Base-by-base conservation (phyloP, 441 rosid genomes). In the Omphalea diandra region DNA sequence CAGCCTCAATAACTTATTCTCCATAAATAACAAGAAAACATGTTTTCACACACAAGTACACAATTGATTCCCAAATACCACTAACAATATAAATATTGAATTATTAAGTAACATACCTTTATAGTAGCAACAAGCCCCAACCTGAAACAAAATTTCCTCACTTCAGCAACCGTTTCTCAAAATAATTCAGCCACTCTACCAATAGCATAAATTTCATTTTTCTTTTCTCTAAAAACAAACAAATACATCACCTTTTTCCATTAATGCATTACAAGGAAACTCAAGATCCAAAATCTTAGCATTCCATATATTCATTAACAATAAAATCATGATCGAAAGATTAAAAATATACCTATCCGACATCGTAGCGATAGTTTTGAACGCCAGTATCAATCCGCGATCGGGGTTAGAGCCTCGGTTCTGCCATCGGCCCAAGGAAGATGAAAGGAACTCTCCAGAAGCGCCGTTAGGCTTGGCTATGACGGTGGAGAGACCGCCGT, bases 381-480 rank as follows among this genome's bases (percentile, higher is more conserved):
- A 94, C 11, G 98, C 97, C 20, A 80, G 75, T 56, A 89, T 91
- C 82, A 94, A 79, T 0, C 98, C 96, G 29, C 98, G 97, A 86
- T 94, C 98, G 15, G 98, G 96, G 41, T 94, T 89, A 36, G 98
- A 91, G 14, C 97, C 98, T 36, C 97, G 90, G 74, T 88, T 91
- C 89, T 94, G 98, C 97, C 97, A 91, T 7, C 97, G 85, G 31
- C 98, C 96, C 15, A 94, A 84, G 2, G 98, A 94, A 24, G 93
- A 88, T 1, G 98, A 89, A 18, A 94, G 85, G 59, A 89, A 94
- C 32, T 94, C 97, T 2, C 98, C 98, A 4, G 97, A 87, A 27
- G 96, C 83, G 7, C 98, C 97, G 57, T 89, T 94, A 55, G 96
- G 94, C 82, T 94, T 94, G 10, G 98, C 89, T 70, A 94, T 94